Conservation (phyloP, 805 yeast genomes). For the Yarrowia yakushimensis region DNA sequence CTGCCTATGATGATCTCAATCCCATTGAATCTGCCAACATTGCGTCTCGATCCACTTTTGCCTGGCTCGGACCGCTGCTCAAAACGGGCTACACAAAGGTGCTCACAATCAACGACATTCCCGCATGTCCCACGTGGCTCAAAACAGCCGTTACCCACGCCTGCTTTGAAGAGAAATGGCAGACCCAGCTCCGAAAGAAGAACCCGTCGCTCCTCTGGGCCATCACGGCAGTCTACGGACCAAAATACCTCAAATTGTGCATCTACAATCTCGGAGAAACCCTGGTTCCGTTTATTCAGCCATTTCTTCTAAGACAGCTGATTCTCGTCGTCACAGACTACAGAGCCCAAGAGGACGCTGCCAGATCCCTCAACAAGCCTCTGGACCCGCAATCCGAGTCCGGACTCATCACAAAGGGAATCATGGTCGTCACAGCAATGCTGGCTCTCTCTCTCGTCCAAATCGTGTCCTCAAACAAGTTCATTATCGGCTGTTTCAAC, state of each 20-base stretch:
- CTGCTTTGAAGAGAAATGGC: slow-evolving; percentile 31
- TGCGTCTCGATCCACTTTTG: slow-evolving; percentile 51
- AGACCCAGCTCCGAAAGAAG: slow-evolving; percentile 29
- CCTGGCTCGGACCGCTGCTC: slow-evolving; percentile 62
- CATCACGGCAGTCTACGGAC: slow-evolving; percentile 43
- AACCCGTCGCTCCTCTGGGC: slow-evolving; percentile 26
- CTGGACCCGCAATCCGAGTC: slow-evolving; percentile 29
- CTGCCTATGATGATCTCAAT: not conserved
- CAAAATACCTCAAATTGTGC: slow-evolving; percentile 43
- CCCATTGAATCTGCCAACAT: slow-evolving; percentile 46
- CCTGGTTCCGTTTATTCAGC: slow-evolving; percentile 43
- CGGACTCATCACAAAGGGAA: slow-evolving; percentile 65
- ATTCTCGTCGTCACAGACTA: slow-evolving; percentile 49
- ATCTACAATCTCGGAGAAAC: slow-evolving; percentile 46
- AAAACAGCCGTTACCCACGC: slow-evolving; percentile 31
- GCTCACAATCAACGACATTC: slow-evolving; percentile 38
- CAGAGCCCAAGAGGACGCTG: slow-evolving; percentile 36
- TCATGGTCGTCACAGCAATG: slow-evolving; percentile 73
- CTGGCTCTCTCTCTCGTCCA: slow-evolving; percentile 72
- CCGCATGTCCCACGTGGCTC: slow-evolving; percentile 39
- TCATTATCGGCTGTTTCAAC: slow-evolving; percentile 69
- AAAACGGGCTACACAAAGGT: slow-evolving; percentile 48
- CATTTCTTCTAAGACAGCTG: slow-evolving; percentile 42
- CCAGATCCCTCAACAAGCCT: not conserved
- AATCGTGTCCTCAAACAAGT: slow-evolving; percentile 73